Evolutionary conservation across 1,139 yeast genomes (phyloP).

Genomic region (Sugiyamaella japonica): DNA sequence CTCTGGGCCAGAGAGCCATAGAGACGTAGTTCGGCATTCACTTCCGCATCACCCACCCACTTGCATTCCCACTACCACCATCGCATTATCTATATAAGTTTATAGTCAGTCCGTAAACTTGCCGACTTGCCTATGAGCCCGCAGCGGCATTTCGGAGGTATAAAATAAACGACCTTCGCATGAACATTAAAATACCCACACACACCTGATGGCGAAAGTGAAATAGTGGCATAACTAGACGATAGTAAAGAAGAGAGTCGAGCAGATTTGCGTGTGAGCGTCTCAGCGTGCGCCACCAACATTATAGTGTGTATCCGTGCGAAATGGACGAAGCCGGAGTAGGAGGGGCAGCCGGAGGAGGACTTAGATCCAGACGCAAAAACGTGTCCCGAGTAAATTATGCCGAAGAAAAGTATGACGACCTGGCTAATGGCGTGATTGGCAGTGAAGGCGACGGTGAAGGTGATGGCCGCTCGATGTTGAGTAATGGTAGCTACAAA

Average conservation of each 20-base stretch:
- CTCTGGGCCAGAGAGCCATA: background rate
- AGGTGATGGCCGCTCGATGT: background rate
- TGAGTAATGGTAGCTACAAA: background rate
- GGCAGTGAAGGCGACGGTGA: background rate
- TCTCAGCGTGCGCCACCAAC: no score
- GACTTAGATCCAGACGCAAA: slow-evolving; percentile 30
- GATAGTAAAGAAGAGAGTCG: no score
- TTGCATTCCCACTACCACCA: background rate
- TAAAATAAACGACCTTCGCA: background rate
- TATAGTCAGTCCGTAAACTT: background rate
- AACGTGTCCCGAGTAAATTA: slow-evolving; percentile 35
- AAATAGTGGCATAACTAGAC: background rate
- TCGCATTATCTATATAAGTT: background rate
- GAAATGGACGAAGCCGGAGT: slow-evolving; percentile 15
- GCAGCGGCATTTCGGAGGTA: background rate
- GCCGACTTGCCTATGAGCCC: background rate
- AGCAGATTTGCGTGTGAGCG: no score
- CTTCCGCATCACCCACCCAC: background rate
- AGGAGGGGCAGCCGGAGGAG: background rate
- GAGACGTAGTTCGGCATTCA: background rate
- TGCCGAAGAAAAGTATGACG: slow-evolving; percentile 31
- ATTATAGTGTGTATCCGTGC: background rate
- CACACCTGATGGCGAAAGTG: background rate
- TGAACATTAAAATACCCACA: background rate
- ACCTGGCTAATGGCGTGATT: background rate